Conservation (phyloP, 768 basidiomycete genomes). For the Tulasnella sp. region DNA sequence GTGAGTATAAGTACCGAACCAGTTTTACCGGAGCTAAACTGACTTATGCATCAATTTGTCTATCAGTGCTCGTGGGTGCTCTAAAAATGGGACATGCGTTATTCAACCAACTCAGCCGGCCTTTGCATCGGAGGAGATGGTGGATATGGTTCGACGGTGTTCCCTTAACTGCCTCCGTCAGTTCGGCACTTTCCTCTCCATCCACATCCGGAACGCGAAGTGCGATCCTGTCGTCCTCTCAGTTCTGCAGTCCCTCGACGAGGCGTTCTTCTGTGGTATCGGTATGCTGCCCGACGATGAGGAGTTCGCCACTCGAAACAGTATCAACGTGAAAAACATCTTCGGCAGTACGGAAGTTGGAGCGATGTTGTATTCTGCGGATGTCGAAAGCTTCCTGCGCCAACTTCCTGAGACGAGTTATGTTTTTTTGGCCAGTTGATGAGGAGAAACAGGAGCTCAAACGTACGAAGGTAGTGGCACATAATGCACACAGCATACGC, state of each 20-base stretch:
- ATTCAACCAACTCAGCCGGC: slow-evolving; percentile 57
- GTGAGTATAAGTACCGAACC: slow-evolving; percentile 33
- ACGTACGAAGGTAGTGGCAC: slow-evolving; percentile 34
- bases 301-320: slow-evolving; percentile 54
- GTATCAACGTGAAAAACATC: slow-evolving; percentile 62
- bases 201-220: slow-evolving; percentile 51
- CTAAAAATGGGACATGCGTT: slow-evolving; percentile 61
- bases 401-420: slow-evolving; percentile 56
- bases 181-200: slow-evolving; percentile 58
- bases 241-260: slow-evolving; percentile 45
- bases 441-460: slow-evolving; percentile 20
- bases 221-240: slow-evolving; percentile 50
- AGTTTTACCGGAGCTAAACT: too few species aligned
- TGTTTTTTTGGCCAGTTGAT: slow-evolving; percentile 48
- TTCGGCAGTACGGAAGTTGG: slow-evolving; percentile 79
- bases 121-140: slow-evolving; percentile 57
- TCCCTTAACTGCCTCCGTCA: slow-evolving; percentile 66
- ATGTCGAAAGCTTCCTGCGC: slow-evolving; percentile 44
- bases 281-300: slow-evolving; percentile 58
- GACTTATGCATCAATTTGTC: too few species aligned
- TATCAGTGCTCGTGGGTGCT: too few species aligned
- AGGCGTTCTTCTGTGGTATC: slow-evolving; percentile 57
- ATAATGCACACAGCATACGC: slow-evolving; percentile 30
- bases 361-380: slow-evolving; percentile 53
- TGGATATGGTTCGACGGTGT: slow-evolving; percentile 58